Evolutionary conservation across 768 basidiomycete species (phyloP).

Genomic region (Austroboletus eburneus): DNA sequence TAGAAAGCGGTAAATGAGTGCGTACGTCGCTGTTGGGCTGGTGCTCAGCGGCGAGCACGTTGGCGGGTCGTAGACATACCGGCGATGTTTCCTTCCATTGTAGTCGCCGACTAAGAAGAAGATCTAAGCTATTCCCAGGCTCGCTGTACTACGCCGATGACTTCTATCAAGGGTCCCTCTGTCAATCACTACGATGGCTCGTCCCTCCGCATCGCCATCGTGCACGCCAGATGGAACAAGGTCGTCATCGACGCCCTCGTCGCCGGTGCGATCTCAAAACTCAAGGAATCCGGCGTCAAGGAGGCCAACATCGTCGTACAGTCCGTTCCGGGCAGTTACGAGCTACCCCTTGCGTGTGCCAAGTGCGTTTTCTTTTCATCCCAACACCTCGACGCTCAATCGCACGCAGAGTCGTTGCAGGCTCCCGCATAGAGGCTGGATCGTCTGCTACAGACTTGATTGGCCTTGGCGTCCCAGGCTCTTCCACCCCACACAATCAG

Average conservation of each 20-base stretch:
- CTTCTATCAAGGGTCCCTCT: conserved; percentile 73
- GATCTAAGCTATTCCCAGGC: background rate
- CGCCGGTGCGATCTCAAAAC: conserved; percentile 70
- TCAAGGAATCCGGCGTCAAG: conserved; percentile 84
- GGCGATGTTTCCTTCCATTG: conserved; percentile 50
- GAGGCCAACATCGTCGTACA: conserved; percentile 86
- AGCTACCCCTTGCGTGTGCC: conserved; percentile 83
- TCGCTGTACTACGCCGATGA: too few relatives aligned
- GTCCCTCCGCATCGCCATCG: conserved; percentile 78
- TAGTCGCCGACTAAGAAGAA: background rate
- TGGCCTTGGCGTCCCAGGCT: conserved; percentile 46
- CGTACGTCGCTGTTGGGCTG: conserved; percentile 57
- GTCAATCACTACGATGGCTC: conserved; percentile 72
- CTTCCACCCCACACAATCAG: conserved; percentile 32
- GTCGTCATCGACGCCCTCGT: conserved; percentile 82
- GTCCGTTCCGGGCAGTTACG: conserved; percentile 92
- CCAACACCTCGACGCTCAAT: conserved; percentile 3
- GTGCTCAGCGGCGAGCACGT: conserved; percentile 9
- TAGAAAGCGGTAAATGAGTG: conserved; percentile 72
- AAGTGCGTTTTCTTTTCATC: conserved; percentile 50
- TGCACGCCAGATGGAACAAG: conserved; percentile 96
- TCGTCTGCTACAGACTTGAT: conserved; percentile 76
- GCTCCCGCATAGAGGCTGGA: conserved; percentile 76
- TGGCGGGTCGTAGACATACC: conserved; percentile 34
- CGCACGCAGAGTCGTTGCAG: conserved; percentile 72